These are phyloP conservation scores for Lasiosphaeria miniovina DNA, from an alignment of 495 filamentous ascomycete species.

Conservation along the genomic window DNA sequence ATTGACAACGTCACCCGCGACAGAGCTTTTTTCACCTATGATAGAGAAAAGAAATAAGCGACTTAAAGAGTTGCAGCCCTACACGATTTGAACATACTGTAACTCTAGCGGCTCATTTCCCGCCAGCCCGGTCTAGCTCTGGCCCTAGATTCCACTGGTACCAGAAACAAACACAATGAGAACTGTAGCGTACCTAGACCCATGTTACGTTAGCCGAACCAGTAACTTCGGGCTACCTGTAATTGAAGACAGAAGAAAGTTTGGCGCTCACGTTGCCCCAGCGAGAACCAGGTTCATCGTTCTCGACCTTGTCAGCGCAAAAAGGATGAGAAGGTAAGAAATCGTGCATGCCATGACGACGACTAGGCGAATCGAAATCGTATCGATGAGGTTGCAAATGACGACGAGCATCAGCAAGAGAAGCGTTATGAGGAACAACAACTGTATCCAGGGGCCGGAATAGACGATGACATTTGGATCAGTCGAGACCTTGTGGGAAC, in stretches of 20 bases:
- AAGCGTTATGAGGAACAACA: slow-evolving; percentile 26
- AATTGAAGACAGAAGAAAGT: neutral
- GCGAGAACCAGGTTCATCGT: slow-evolving; percentile 33
- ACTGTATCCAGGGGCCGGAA: slow-evolving; percentile 23
- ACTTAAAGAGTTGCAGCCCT: too few species aligned
- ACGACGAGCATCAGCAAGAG: slow-evolving; percentile 34
- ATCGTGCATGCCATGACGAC: slow-evolving; percentile 28
- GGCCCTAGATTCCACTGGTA: neutral
- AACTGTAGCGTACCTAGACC: slow-evolving; percentile 8
- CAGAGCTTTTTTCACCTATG: too few species aligned
- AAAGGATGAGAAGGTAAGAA: slow-evolving; percentile 25
- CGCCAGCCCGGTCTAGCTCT: neutral
- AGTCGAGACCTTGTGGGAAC: slow-evolving; percentile 17
- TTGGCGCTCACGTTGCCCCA: slow-evolving; percentile 36
- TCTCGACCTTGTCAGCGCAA: slow-evolving; percentile 26
- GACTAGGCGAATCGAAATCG: slow-evolving; percentile 22
- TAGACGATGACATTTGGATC: slow-evolving; percentile 29
- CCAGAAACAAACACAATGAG: slow-evolving; percentile 10
- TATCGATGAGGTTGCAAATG: slow-evolving; percentile 25
- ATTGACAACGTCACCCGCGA: too few species aligned
- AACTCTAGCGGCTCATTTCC: neutral
- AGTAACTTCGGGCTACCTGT: neutral
- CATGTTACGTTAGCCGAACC: too few species aligned
- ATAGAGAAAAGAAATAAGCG: too few species aligned
- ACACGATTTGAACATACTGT: too few species aligned